A percentile compares a stretch with the other conserved stretches of the same genome.
Conservation (phyloP, 1,139 yeast genomes). For the Saccharomycopsis phalli region DNA sequence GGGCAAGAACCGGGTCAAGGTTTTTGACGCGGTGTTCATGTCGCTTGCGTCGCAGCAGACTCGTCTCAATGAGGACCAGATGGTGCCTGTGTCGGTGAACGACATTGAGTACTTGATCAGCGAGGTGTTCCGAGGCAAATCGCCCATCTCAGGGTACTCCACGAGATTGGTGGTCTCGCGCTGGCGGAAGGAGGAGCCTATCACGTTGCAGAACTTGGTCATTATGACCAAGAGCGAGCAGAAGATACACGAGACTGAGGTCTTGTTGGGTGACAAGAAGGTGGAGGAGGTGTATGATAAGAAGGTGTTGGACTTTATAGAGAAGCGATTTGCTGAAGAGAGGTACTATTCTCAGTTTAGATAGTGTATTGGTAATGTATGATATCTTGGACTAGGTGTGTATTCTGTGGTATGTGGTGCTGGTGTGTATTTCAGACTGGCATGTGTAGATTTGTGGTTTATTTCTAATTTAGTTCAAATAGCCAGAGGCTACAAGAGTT, state of each 20-base stretch:
- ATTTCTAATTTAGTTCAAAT: too few species aligned
- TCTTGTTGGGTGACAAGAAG: slow-evolving; percentile 55
- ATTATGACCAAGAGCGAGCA: slow-evolving; percentile 87
- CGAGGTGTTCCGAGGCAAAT: slow-evolving; percentile 86
- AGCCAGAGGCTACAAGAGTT: too few species aligned
- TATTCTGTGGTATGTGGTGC: too few species aligned
- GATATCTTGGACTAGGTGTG: too few species aligned
- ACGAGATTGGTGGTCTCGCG: slow-evolving; percentile 70
- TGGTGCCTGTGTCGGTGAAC: slow-evolving; percentile 59
- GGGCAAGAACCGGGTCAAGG: slow-evolving; percentile 80
- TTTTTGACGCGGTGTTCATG: slow-evolving; percentile 75
- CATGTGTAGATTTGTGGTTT: too few species aligned
- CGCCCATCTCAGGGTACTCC: slow-evolving; percentile 78
- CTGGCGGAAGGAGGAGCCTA: slow-evolving; percentile 63
- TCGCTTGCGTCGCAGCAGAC: slow-evolving; percentile 82
- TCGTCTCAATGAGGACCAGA: slow-evolving; percentile 64
- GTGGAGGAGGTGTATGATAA: slow-evolving; percentile 55
- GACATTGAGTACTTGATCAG: slow-evolving; percentile 85
- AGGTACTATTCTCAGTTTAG: slow-evolving; percentile 55
- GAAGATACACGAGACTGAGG: slow-evolving; percentile 62
- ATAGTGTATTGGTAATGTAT: too few species aligned
- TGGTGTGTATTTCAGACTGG: too few species aligned
- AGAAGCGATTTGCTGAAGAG: slow-evolving; percentile 65
- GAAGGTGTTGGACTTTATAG: slow-evolving; percentile 51
- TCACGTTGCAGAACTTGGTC: slow-evolving; percentile 65